phyloP scores from a whole-genome alignment of 768 basidiomycete species.

The Boletus vermiculosoides region DNA sequence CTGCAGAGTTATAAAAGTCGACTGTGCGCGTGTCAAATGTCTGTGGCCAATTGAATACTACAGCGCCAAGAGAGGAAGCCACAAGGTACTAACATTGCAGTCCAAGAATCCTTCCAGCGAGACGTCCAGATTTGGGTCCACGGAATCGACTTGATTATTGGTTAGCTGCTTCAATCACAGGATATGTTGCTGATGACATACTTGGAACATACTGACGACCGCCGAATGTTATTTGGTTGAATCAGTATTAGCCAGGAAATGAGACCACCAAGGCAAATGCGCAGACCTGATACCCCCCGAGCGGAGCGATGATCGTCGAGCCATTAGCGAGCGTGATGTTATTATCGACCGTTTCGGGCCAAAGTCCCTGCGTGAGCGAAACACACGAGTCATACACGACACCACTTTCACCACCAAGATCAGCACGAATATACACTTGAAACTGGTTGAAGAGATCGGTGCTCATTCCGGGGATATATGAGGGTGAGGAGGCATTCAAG shows the following conservation, averaged over 20 bases:
- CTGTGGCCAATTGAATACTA: constrained; percentile 29
- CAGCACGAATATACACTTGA: constrained; percentile 54
- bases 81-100: constrained; percentile 46
- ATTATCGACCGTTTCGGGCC: constrained; percentile 47
- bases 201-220: constrained; percentile 40
- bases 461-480: constrained; percentile 45
- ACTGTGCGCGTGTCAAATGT: constrained; percentile 47
- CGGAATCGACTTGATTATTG: constrained; percentile 51
- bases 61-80: background rate
- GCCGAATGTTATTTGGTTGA: background rate
- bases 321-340: constrained; percentile 66
- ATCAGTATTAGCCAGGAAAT: constrained; percentile 13
- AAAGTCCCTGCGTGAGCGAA: constrained; percentile 69
- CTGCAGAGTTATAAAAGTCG: constrained; percentile 53
- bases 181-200: constrained; percentile 17
- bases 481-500: constrained; percentile 51
- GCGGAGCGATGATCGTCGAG: constrained; percentile 53
- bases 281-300: constrained; percentile 62
- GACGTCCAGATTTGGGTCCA: constrained; percentile 59
- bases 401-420: constrained; percentile 65
- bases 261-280: background rate
- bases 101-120: constrained; percentile 66
- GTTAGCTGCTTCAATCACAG: constrained; percentile 4
- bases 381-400: constrained; percentile 67
- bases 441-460: constrained; percentile 35